A percentile compares a stretch with the other conserved stretches of the same genome.
Evolutionary conservation across 1,139 yeast genomes (phyloP).

Genomic region (Scheffersomyces parashehatae): DNA sequence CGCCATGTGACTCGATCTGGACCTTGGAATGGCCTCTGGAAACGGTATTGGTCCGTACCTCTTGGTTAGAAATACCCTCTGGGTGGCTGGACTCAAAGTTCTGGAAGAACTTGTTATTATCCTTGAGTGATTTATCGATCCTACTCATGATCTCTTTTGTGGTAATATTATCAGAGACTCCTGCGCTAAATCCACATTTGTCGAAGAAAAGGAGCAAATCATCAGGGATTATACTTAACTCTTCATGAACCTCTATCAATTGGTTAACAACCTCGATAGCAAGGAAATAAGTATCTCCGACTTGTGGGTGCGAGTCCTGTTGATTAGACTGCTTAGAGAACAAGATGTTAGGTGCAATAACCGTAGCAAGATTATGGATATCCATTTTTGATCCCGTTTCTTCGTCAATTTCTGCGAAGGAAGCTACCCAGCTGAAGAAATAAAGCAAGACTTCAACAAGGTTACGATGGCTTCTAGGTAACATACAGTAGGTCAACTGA

Average conservation of each 20-base stretch:
- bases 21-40: conserved; percentile 37
- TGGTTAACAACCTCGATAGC: conserved; percentile 91
- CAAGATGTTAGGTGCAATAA: conserved; percentile 87
- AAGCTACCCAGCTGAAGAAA: conserved; percentile 93
- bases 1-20: conserved; percentile 29
- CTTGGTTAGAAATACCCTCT: conserved; percentile 24
- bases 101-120: conserved; percentile 29
- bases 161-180: conserved; percentile 19
- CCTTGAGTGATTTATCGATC: conserved; percentile 34
- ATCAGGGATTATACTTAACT: conserved; percentile 73
- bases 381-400: conserved; percentile 96
- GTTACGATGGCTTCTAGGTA: conserved; percentile 83
- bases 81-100: conserved; percentile 23
- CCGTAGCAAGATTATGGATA: conserved; percentile 91
- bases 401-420: conserved; percentile 87
- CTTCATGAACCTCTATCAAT: conserved; percentile 81
- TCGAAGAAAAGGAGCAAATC: conserved; percentile 46
- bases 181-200: conserved; percentile 30
- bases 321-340: conserved; percentile 46
- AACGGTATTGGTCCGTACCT: conserved; percentile 35
- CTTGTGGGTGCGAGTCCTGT: conserved; percentile 23
- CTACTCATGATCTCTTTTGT: conserved; percentile 41
- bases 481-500: conserved; percentile 72
- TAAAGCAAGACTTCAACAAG: conserved; percentile 81
- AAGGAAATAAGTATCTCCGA: conserved; percentile 77